Base-by-base conservation (phyloP, 2,329 filamentous ascomycete genomes). In the Byssothecium circinans region DNA sequence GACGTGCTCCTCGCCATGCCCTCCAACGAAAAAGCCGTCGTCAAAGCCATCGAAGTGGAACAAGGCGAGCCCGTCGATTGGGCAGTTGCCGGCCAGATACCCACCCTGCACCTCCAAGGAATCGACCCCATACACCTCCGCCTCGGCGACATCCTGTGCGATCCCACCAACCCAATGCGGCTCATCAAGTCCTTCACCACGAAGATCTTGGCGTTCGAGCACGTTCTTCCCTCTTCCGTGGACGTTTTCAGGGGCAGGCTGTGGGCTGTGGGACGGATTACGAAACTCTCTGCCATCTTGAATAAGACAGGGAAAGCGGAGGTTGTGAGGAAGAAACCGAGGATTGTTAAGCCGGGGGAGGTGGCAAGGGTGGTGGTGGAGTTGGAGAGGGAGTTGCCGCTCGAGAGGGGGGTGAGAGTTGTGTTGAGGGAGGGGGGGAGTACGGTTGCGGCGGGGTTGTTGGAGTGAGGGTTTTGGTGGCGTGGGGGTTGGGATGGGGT, bases 71-170 rank as follows among this genome's bases (percentile, higher is more conserved):
- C 81, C 1, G 82, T 80, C 11, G 91, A 96, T 50, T 99, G 91
- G 90, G 90, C 89, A 0, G 91, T 96, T 12, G 91, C 92, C 1
- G 92, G 92, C 1, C 90, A 97, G 64, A 95, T 94, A 50, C 83
- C 89, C 14, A 86, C 85, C 0, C 75, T 99, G n/a, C 87, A 95
- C 57, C 79, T 99, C 40, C 80, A 84, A 8, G 87, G 92, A 56
- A 90, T 96, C 64, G 92, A 97, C 60, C 82, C 88, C 0, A 81
- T 88, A 14, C 87, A 96, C 61, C 80, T 99, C 8, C 71, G 71
- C 23, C 60, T 88, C 7, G 94, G 94, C 17, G 91, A 97, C 64
- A 87, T 97, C 15, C 74, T 96, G n/a, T 96, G 91, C 72, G 79
- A 82, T 39, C 79, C 84, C 0, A 77, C 79, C 1, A 74, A 80